These are phyloP conservation scores for Trichosporon sp. DNA, from an alignment of 1,284 basidiomycete genomes.

Conservation along the genomic window DNA sequence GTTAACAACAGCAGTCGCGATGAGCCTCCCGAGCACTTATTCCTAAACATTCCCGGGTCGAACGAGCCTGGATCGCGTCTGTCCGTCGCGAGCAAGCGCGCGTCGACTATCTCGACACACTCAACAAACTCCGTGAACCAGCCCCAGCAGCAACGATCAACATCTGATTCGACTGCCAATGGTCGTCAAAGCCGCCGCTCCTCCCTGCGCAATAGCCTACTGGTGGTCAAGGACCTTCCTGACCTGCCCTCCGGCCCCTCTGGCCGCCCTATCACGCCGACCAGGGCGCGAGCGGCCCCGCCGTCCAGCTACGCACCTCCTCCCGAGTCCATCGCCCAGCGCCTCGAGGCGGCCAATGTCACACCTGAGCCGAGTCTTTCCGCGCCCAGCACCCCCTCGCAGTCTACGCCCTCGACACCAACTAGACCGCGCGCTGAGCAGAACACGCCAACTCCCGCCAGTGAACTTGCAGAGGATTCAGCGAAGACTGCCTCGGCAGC, in stretches of 20 bases:
- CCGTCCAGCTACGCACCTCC: slow-evolving; percentile 14
- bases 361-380: not conserved
- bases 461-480: not conserved
- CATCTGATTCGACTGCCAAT: not conserved
- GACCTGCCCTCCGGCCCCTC: slow-evolving; percentile 4
- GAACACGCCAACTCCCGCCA: not conserved
- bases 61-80: not conserved
- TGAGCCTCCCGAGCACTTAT: slow-evolving; percentile 13
- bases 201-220: slow-evolving; percentile 15
- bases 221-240: slow-evolving; percentile 16
- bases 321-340: slow-evolving; percentile 12
- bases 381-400: not conserved
- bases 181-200: slow-evolving; percentile 5
- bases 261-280: slow-evolving; percentile 5
- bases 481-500: not conserved
- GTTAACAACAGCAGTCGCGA: slow-evolving; percentile 8
- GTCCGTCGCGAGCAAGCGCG: slow-evolving; percentile 6
- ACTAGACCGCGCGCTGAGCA: not conserved
- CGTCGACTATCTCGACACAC: not conserved
- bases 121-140: not conserved
- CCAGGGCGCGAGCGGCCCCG: slow-evolving; percentile 14
- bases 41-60: not conserved
- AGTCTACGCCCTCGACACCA: not conserved
- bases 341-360: not conserved
- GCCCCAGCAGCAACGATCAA: not conserved